Base-by-base conservation (phyloP, 2,329 filamentous ascomycete species). In the Cercospora sp. region DNA sequence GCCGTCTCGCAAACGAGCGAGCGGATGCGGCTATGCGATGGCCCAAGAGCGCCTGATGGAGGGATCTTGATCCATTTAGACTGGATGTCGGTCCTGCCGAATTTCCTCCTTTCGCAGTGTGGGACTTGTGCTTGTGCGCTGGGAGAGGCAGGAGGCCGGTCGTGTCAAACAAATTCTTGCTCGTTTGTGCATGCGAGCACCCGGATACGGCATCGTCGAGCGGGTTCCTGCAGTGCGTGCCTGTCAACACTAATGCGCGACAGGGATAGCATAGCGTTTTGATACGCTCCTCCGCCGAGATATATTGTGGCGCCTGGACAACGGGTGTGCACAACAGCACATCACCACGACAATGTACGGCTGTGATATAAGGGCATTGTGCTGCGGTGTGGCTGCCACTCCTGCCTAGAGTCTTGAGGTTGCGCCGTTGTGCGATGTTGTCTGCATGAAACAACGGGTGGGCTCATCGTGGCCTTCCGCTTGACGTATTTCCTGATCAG, bases 161-260 rank as follows among this genome's bases (percentile, higher is more conserved):
- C 59, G 68, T 70, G 64, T 66, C 66, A 65, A 53, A 65, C 45
- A 65, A 64, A 64, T 33, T 55, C 42, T 30, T 69, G 62, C 63
- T 64, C 61, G 64, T 70, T 67, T 66, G 68, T 64, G 65, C 64
- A 67, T 70, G 70, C 66, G 59, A 67, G 62, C 20, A 45, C 57
- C 60, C 66, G 64, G 39, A 68, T 63, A 48, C 36, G 69, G 70
- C 48, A 63, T 65, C 36, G 63, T 51, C 26, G 45, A 57, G 70
- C 68, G 70, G 64, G 68, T 70, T 72, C 70, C 68, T 69, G 70
- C 70, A 68, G 67, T 59, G 23, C n/a, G 30, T 57, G n/a, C 39
- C 57, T 60, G 63, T 63, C 51, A 33, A 42, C 28, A 63, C 67
- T 68, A 68, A 68, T 66, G 67, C 67, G 63, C 57, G 67, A 63